Conservation (phyloP, 2,329 filamentous ascomycete species). For the Colletotrichum gloeosporioides region DNA sequence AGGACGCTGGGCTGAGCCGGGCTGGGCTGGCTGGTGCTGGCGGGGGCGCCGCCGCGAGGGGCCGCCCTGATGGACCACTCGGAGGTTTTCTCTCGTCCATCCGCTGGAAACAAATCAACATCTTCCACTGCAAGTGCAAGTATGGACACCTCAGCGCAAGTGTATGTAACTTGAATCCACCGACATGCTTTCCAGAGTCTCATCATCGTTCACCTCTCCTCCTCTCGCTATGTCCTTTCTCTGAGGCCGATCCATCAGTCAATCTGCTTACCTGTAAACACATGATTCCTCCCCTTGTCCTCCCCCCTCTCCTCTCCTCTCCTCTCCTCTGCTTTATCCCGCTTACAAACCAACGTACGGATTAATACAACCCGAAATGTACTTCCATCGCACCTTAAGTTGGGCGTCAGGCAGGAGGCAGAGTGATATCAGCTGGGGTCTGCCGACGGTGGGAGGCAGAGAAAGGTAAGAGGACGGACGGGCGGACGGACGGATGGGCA, state of each 20-base stretch:
- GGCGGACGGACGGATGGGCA: neutral
- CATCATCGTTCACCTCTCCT: neutral
- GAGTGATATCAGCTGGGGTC: neutral
- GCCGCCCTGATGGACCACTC: neutral
- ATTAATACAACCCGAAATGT: too few relatives aligned
- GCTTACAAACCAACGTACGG: neutral
- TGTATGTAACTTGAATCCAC: neutral
- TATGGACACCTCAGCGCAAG: neutral
- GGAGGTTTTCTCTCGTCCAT: neutral
- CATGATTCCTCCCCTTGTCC: neutral
- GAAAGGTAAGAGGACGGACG: neutral
- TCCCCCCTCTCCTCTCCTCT: neutral
- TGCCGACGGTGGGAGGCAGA: neutral
- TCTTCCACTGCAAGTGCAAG: neutral
- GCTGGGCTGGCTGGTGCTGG: neutral
- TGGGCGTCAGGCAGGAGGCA: neutral
- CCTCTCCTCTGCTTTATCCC: neutral
- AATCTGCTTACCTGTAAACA: neutral
- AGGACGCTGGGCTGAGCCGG: neutral
- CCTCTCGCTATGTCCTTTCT: neutral
- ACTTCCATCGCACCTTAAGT: neutral
- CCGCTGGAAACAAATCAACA: neutral
- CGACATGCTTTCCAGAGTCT: neutral
- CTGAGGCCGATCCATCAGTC: neutral
- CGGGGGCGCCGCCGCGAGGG: neutral